phyloP scores from a whole-genome alignment of 495 filamentous ascomycete genomes.

The Parachaetomium inaequale region DNA sequence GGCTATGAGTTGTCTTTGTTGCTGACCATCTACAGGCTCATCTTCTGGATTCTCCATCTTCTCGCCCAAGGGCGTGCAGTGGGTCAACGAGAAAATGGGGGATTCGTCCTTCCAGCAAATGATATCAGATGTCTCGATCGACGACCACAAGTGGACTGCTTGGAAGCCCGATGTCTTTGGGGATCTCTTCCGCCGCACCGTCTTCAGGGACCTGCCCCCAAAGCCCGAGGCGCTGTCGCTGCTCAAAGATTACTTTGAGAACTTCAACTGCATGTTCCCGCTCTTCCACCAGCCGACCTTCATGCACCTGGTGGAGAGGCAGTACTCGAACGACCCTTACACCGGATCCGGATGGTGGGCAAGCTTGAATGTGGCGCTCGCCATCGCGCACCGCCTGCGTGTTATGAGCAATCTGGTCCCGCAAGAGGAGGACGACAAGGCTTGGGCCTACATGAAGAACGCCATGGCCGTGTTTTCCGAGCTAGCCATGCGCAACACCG shows the following conservation, averaged over 20 bases:
- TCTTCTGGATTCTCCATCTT: constrained; percentile 95
- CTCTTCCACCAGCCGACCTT: constrained; percentile 97
- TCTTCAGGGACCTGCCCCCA: constrained; percentile 76
- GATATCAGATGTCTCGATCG: constrained; percentile 76
- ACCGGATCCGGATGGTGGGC: constrained; percentile 98
- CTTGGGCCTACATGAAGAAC: constrained; percentile 95
- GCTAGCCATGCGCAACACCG: constrained; percentile 91
- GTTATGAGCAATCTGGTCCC: constrained; percentile 94
- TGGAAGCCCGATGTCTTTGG: constrained; percentile 96
- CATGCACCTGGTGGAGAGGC: constrained; percentile 89
- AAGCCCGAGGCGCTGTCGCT: constrained; percentile 77
- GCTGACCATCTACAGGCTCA: constrained; percentile 60
- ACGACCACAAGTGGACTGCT: constrained; percentile 90
- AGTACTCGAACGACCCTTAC: constrained; percentile 91
- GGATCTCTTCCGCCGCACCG: constrained; percentile 83
- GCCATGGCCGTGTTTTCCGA: constrained; percentile 90
- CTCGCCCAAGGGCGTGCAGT: constrained; percentile 95
- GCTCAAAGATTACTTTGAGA: constrained; percentile 91
- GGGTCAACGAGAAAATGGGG: constrained; percentile 97
- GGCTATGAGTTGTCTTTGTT: neutral
- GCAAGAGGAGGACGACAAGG: constrained; percentile 85
- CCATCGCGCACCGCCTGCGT: constrained; percentile 83
- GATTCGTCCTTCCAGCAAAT: constrained; percentile 93
- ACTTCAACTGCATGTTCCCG: constrained; percentile 98
- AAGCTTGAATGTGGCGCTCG: constrained; percentile 87